These are phyloP conservation scores for Scenedesmus sp. DNA, from an alignment of 163 green algal species.

Conservation along the genomic window DNA sequence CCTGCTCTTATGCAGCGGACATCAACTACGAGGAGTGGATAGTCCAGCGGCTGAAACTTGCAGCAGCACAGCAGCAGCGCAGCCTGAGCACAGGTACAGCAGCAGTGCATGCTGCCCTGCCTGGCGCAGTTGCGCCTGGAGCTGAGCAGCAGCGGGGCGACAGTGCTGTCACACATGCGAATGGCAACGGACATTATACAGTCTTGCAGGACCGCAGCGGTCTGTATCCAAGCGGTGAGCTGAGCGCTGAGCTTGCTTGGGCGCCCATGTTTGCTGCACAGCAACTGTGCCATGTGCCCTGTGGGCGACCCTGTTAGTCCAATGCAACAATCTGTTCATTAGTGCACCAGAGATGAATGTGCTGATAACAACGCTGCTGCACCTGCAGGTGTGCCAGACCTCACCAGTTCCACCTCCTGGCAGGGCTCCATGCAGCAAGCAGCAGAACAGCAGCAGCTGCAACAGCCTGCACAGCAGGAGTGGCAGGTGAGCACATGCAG, in stretches of 20 bases:
- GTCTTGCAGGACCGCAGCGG: not conserved
- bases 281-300: not conserved
- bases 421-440: not conserved
- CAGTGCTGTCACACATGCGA: not conserved
- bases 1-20: not conserved
- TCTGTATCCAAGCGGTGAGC: not conserved
- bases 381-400: not conserved
- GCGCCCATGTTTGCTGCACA: not conserved
- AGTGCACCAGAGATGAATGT: not conserved
- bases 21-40: constrained; percentile 46
- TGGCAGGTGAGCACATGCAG: not conserved
- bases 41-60: not conserved
- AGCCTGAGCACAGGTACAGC: not conserved
- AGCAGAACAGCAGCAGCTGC: not conserved
- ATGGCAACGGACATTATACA: not conserved
- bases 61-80: constrained; percentile 7
- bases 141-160: not conserved
- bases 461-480: not conserved
- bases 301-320: too few species aligned
- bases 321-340: not conserved
- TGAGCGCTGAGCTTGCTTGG: not conserved
- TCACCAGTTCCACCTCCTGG: not conserved
- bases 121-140: not conserved
- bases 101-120: not conserved
- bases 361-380: not conserved